phyloP scores from a whole-genome alignment of 345 rosid species.

The Limnanthes douglasii region DNA sequence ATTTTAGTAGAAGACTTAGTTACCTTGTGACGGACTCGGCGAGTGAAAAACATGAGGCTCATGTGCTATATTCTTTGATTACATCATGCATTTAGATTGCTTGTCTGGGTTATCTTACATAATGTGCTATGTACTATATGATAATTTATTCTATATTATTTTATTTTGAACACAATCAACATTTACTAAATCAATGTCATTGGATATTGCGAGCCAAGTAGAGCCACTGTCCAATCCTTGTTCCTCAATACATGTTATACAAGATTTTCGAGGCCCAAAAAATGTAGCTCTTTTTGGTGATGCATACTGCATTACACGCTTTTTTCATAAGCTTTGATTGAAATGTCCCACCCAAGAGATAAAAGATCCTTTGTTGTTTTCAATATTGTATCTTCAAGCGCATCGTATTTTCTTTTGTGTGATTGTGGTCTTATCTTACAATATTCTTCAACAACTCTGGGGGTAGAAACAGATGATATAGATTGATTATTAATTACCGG shows the following conservation, averaged over 20 bases:
- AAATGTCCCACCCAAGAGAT: constrained; percentile 12
- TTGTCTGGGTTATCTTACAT: background rate
- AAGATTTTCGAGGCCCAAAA: constrained; percentile 7
- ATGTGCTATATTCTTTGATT: constrained; percentile 4
- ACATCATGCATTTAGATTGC: background rate
- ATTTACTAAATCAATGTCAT: background rate
- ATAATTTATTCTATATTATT: background rate
- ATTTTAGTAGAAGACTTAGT: no score
- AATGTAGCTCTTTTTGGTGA: constrained; percentile 7
- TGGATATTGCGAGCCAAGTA: background rate
- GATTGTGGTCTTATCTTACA: background rate
- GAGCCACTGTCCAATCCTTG: no score
- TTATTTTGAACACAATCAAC: background rate
- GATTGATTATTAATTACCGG: no score
- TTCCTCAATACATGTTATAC: background rate
- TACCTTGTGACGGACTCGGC: no score
- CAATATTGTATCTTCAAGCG: background rate
- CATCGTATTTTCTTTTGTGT: background rate
- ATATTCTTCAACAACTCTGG: constrained; percentile 4
- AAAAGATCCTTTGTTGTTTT: constrained; percentile 10
- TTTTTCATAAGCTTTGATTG: background rate
- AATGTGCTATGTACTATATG: background rate
- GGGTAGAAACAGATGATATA: constrained; percentile 3
- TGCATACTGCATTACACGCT: constrained; percentile 7
- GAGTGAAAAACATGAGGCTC: constrained; percentile 15